Conservation (phyloP, 2,329 filamentous ascomycete species). For the Cladosporium sp. region DNA sequence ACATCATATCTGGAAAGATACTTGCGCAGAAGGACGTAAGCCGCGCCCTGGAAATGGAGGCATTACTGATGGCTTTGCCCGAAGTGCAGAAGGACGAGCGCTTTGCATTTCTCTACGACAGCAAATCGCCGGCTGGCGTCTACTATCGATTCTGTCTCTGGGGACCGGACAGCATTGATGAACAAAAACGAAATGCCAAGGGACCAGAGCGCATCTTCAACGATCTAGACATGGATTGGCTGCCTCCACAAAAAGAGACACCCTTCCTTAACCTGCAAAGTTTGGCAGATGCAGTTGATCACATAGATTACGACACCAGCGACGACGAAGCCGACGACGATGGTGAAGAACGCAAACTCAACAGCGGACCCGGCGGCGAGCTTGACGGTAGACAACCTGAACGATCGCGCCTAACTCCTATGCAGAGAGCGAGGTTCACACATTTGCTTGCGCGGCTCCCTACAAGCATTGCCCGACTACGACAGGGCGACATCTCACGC, state of each 20-base stretch:
- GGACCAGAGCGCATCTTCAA: constrained; percentile 52
- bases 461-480: constrained; percentile 66
- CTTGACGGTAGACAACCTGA: constrained; percentile 23
- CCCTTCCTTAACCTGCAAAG: constrained; percentile 58
- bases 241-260: constrained; percentile 66
- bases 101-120: constrained; percentile 93
- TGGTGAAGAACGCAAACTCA: constrained; percentile 43
- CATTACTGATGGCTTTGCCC: constrained; percentile 79
- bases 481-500: constrained; percentile 80
- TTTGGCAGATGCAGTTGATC: constrained; percentile 75
- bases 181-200: constrained; percentile 36
- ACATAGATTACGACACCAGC: constrained; percentile 80
- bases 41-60: constrained; percentile 78
- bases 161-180: constrained; percentile 47
- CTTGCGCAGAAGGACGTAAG: constrained; percentile 53
- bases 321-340: constrained; percentile 73
- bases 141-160: constrained; percentile 94
- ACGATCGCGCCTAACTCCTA: constrained; percentile 68
- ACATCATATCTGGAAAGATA: constrained; percentile 78
- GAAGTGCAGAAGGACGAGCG: constrained; percentile 82
- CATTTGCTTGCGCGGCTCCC: constrained; percentile 82
- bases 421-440: constrained; percentile 78
- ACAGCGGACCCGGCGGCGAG: constrained; percentile 38
- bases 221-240: constrained; percentile 74
- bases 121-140: constrained; percentile 70